Evolutionary conservation across 768 basidiomycete genomes (phyloP), one percentile per base, ranked within the genome.

Genomic region (Rhodotorula taiwanensis): DNA sequence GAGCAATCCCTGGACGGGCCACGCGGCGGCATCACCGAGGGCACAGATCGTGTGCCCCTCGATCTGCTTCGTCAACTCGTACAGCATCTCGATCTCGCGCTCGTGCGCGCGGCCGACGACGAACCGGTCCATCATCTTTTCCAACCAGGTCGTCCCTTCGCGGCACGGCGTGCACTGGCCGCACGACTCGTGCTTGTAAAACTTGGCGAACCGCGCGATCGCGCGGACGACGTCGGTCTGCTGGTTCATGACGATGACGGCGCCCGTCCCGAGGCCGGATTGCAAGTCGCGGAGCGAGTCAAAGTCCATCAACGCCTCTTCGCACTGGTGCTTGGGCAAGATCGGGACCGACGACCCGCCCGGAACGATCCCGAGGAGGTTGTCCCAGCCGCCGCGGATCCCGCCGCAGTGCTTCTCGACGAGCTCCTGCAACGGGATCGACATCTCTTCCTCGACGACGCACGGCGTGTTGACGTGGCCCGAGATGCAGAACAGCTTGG

Each of bases 161-260:
- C 89, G 79, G 55, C 72, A 73, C 15, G 71, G 70, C 25, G 70
- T 71, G 69, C 93, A 97, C 75, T 98, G 94, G 20, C 94, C 93
- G 71, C 93, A 98, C 1, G 91, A 94, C 75, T 98, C 94, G 78
- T 97, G 94, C 77, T 95, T 94, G 81, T 97, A 97, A 80, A 98
- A 97, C 82, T 87, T 83, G 43, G 89, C 80, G 79, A 99, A 95
- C 42, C 94, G 86, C 5, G 94, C 89, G 70, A 99, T 99, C 60
- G 90, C 93, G 45, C 84, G 80, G 70, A 98, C 84, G 54, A 99
- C 86, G 74, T 99, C 94, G 33, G 94, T 95, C 74, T 85, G 86
- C 80, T 97, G 91, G 80, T 99, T 86, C 93, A 97, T 95, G 71
- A 99, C 94, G 67, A 99, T 98, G 64, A 99, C 92, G 21, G 94